Evolutionary conservation across 148 eudicot genomes (phyloP).

Genomic region (Salicornia ramosissima): DNA sequence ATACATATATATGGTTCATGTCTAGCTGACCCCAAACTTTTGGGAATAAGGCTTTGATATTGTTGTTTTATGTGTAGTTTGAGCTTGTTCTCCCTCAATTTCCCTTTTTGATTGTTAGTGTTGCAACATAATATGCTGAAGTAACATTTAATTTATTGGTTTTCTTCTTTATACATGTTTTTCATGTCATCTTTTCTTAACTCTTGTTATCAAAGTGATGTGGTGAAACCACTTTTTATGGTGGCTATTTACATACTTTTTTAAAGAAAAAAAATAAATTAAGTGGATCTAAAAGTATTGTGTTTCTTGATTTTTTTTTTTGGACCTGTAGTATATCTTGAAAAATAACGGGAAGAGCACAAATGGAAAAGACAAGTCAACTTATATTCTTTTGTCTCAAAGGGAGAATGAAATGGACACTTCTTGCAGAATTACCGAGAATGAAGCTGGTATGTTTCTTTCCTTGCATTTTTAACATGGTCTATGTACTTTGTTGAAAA

Average conservation of each 20-base stretch:
- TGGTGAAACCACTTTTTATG: background rate
- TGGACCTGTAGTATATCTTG: slow-evolving; percentile 53
- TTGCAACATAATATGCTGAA: too few species aligned
- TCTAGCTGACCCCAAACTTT: too few species aligned
- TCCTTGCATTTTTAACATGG: slow-evolving; percentile 2
- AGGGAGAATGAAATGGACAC: slow-evolving; percentile 42
- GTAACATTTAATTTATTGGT: too few species aligned
- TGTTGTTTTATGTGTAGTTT: too few species aligned
- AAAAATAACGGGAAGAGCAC: slow-evolving; percentile 53
- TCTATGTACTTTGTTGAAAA: background rate
- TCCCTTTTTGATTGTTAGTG: background rate
- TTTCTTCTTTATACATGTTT: too few species aligned
- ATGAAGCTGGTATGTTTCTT: slow-evolving; percentile 44
- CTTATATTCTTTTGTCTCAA: slow-evolving; percentile 40
- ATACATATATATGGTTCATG: too few species aligned
- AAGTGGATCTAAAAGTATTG: background rate
- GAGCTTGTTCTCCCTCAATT: background rate
- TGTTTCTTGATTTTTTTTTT: slow-evolving; percentile 8
- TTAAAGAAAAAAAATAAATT: background rate
- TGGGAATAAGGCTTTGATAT: too few species aligned
- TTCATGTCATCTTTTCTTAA: too few species aligned
- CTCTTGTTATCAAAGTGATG: background rate
- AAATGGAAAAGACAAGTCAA: slow-evolving; percentile 62
- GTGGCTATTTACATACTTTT: background rate
- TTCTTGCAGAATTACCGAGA: slow-evolving; percentile 37